phyloP scores from a whole-genome alignment of 805 yeast genomes.

The Myxozyma sirexii region DNA sequence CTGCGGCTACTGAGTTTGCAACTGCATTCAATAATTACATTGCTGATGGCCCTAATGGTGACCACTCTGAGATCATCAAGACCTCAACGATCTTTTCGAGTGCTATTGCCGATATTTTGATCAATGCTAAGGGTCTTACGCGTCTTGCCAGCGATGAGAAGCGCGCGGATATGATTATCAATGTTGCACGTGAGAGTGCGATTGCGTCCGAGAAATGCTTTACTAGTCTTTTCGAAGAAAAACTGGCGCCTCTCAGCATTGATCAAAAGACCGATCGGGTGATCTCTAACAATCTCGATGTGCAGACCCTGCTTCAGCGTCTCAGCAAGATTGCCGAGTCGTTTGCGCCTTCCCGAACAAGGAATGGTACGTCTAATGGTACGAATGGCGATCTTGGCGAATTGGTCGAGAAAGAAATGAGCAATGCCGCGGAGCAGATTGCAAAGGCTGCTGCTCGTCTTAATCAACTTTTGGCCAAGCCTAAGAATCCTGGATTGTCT shows the following conservation, averaged over 20 bases:
- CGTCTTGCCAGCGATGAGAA: constrained; percentile 54
- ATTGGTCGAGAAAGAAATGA: constrained; percentile 72
- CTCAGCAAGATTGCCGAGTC: constrained; percentile 59
- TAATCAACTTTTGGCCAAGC: constrained; percentile 51
- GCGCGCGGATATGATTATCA: constrained; percentile 55
- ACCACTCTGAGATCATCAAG: constrained; percentile 59
- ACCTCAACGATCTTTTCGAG: constrained; percentile 65
- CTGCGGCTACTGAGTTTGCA: constrained; percentile 77
- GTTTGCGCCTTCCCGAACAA: constrained; percentile 51
- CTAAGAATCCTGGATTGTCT: constrained; percentile 55
- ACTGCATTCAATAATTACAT: constrained; percentile 71
- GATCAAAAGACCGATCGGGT: constrained; percentile 77
- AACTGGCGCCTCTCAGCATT: constrained; percentile 53
- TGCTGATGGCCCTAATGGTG: constrained; percentile 75
- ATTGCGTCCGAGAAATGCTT: constrained; percentile 64
- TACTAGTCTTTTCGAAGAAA: constrained; percentile 57
- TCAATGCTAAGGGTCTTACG: constrained; percentile 70
- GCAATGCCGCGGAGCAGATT: constrained; percentile 70
- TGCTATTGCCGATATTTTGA: constrained; percentile 62
- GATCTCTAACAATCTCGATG: constrained; percentile 70
- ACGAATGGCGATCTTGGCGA: constrained; percentile 59
- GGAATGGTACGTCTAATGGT: constrained; percentile 39
- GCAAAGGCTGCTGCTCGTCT: constrained; percentile 65
- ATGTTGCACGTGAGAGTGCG: constrained; percentile 59
- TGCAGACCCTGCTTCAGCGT: constrained; percentile 70